These are phyloP conservation scores for Pleodorina starrii DNA, from an alignment of 139 green algal species.

Conservation along the genomic window DNA sequence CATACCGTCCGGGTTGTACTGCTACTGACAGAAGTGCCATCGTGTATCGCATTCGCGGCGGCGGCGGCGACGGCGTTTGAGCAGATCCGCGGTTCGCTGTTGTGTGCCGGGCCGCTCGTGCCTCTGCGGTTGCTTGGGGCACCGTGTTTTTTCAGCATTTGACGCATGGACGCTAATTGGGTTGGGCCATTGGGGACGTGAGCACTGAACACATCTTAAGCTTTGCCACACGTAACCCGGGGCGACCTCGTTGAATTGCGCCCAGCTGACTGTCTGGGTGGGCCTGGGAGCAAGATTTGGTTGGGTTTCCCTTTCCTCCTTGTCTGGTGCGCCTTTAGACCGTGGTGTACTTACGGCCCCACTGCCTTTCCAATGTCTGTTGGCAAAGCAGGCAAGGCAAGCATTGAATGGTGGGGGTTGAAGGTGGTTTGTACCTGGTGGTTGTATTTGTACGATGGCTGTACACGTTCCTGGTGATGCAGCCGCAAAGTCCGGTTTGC, in stretches of 20 bases:
- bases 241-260: not conserved
- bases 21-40: too few relatives aligned
- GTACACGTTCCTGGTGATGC: too few relatives aligned
- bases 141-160: not conserved
- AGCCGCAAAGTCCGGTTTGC: too few relatives aligned
- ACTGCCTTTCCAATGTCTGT: too few relatives aligned
- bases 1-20: not conserved
- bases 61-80: too few relatives aligned
- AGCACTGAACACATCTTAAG: conserved; percentile 17
- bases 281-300: not conserved
- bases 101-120: not conserved
- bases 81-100: not conserved
- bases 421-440: too few relatives aligned
- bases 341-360: too few relatives aligned
- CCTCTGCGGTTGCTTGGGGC: not conserved
- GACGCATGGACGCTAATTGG: not conserved
- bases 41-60: too few relatives aligned
- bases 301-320: not conserved
- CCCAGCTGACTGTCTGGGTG: not conserved
- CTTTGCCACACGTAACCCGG: conserved; percentile 21
- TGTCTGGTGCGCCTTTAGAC: not conserved
- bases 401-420: too few relatives aligned
- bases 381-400: too few relatives aligned
- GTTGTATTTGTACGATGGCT: too few relatives aligned
- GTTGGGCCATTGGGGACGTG: not conserved